These are phyloP conservation scores for Ascochyta fabae DNA, from an alignment of 2,329 filamentous ascomycete genomes.

Conservation along the genomic window DNA sequence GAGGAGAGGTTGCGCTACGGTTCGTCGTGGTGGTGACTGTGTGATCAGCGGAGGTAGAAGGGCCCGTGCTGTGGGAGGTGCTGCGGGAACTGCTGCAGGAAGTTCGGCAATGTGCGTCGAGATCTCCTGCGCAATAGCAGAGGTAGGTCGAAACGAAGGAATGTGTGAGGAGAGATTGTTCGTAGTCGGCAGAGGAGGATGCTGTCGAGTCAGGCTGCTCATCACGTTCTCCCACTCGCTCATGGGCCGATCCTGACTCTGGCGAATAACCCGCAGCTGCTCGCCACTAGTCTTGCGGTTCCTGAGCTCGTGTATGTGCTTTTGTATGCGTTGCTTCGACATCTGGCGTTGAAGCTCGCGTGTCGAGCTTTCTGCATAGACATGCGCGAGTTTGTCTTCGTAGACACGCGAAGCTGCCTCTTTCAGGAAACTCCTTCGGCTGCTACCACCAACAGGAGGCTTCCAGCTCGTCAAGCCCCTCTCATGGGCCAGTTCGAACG, in stretches of 20 bases:
- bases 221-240: conserved; percentile 49
- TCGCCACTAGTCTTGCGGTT: conserved; percentile 47
- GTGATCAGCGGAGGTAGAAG: conserved; percentile 21
- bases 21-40: conserved; percentile 28
- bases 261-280: conserved; percentile 43
- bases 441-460: conserved; percentile 53
- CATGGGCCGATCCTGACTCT: conserved; percentile 51
- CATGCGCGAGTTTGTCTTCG: conserved; percentile 56
- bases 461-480: conserved; percentile 66
- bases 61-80: conserved; percentile 5
- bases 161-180: conserved; percentile 43
- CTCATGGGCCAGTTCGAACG: conserved; percentile 60
- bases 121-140: conserved; percentile 28
- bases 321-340: conserved; percentile 52
- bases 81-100: conserved; percentile 15
- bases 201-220: conserved; percentile 35
- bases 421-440: conserved; percentile 64
- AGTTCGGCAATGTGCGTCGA: conserved; percentile 30
- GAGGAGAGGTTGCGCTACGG: conserved; percentile 39
- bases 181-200: conserved; percentile 21
- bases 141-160: conserved; percentile 31
- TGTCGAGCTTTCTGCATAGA: conserved; percentile 41
- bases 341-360: conserved; percentile 49
- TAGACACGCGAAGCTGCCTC: conserved; percentile 67
- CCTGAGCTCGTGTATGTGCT: conserved; percentile 52